Conservation (phyloP, 2,329 filamentous ascomycete genomes). For the Aspergillus sp. region DNA sequence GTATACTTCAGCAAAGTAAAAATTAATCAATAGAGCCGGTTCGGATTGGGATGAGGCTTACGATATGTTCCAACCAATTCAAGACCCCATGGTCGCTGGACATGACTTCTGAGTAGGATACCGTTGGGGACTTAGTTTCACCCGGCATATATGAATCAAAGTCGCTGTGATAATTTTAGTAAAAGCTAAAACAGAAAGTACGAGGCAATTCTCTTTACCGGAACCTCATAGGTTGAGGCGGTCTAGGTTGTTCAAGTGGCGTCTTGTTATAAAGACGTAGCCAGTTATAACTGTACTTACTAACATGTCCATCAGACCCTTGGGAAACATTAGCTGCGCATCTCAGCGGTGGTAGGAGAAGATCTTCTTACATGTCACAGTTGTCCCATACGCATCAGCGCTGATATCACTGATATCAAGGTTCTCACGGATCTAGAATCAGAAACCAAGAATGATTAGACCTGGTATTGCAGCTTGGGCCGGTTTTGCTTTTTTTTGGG, state of each 20-base stretch:
- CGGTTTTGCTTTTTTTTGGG: too few relatives aligned
- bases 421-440: slow-evolving; percentile 47
- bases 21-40: slow-evolving; percentile 7
- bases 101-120: slow-evolving; percentile 64
- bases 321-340: slow-evolving; percentile 12
- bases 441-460: neutral
- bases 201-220: slow-evolving; percentile 16
- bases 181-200: neutral
- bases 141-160: slow-evolving; percentile 38
- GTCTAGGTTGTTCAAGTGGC: slow-evolving; percentile 2
- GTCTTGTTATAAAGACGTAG: slow-evolving; percentile 49
- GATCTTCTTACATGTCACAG: slow-evolving; percentile 51
- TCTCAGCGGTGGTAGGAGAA: slow-evolving; percentile 4
- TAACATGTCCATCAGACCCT: slow-evolving; percentile 71
- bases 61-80: slow-evolving; percentile 63
- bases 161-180: slow-evolving; percentile 22
- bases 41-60: slow-evolving; percentile 19
- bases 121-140: slow-evolving; percentile 54
- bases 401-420: slow-evolving; percentile 38
- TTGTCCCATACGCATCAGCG: slow-evolving; percentile 39
- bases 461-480: neutral
- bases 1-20: slow-evolving; percentile 50
- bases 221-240: slow-evolving; percentile 5
- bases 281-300: slow-evolving; percentile 70
- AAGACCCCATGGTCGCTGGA: slow-evolving; percentile 56